These are phyloP conservation scores for Coprinopsis cinerea DNA, from an alignment of 768 basidiomycete species.

Conservation along the genomic window DNA sequence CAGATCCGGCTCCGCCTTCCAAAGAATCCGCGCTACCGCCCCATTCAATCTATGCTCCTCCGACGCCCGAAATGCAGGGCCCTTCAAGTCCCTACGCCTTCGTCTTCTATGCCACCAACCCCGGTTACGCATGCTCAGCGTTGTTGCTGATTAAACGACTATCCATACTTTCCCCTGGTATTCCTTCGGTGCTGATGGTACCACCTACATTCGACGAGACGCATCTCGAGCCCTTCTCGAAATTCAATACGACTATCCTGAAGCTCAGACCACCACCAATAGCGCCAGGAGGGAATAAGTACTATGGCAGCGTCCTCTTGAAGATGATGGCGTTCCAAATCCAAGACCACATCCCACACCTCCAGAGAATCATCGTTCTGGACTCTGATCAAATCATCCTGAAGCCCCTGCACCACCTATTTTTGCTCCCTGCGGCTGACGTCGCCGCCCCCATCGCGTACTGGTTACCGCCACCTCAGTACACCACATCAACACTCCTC, in stretches of 20 bases:
- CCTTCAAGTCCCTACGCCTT: constrained; percentile 1
- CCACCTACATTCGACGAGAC: background rate
- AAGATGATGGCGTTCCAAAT: background rate
- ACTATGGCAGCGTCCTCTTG: background rate
- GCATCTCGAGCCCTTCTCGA: background rate
- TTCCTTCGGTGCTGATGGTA: background rate
- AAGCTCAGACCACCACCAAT: background rate
- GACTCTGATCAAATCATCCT: constrained; percentile 3
- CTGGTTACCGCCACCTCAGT: background rate
- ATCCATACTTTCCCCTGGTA: background rate
- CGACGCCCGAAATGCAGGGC: no score
- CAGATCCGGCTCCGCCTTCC: no score
- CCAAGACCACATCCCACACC: background rate
- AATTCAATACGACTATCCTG: constrained; percentile 1
- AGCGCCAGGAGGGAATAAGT: background rate
- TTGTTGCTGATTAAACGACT: background rate
- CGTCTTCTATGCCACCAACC: constrained; percentile 1
- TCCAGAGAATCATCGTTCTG: background rate
- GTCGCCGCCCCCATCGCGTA: constrained; percentile 2
- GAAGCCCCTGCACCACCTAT: constrained; percentile 1
- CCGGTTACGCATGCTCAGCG: background rate
- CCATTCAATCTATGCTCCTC: no score
- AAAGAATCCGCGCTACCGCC: no score
- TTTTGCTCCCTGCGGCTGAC: background rate
- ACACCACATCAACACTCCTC: background rate